phyloP scores from a whole-genome alignment of 345 rosid species.

The Syzygium oleosum region DNA sequence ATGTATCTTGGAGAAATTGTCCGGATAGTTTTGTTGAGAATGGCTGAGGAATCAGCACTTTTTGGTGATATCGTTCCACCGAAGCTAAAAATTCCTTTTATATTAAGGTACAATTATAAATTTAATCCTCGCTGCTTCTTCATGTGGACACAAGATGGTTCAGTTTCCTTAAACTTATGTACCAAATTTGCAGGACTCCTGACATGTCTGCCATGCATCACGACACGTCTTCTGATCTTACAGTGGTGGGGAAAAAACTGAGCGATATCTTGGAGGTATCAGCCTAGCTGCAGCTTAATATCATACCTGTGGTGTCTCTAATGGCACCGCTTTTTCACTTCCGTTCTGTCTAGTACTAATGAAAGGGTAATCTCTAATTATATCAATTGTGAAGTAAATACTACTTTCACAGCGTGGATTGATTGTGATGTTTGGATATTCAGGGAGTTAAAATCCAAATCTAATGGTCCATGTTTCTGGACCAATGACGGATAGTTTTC shows the following conservation, averaged over 20 bases:
- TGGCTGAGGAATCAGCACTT: conserved; percentile 67
- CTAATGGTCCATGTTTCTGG: background rate
- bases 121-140: background rate
- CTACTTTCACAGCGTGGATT: background rate
- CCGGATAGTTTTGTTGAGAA: conserved; percentile 45
- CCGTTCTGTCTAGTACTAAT: background rate
- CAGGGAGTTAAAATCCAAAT: background rate
- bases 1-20: conserved; percentile 80
- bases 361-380: background rate
- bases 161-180: background rate
- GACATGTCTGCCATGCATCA: conserved; percentile 78
- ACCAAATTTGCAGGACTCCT: conserved; percentile 37
- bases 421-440: background rate
- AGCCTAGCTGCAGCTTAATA: background rate
- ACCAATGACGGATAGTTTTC: background rate
- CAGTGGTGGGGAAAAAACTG: conserved; percentile 48
- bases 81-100: conserved; percentile 54
- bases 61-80: conserved; percentile 60
- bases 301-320: background rate
- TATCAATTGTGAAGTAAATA: background rate
- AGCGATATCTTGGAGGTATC: conserved; percentile 58
- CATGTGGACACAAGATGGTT: background rate
- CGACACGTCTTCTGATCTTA: conserved; percentile 56
- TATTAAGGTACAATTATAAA: conserved; percentile 34
- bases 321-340: background rate